phyloP scores from a whole-genome alignment of 2,329 filamentous ascomycete species.

The Alternaria metachromatica region DNA sequence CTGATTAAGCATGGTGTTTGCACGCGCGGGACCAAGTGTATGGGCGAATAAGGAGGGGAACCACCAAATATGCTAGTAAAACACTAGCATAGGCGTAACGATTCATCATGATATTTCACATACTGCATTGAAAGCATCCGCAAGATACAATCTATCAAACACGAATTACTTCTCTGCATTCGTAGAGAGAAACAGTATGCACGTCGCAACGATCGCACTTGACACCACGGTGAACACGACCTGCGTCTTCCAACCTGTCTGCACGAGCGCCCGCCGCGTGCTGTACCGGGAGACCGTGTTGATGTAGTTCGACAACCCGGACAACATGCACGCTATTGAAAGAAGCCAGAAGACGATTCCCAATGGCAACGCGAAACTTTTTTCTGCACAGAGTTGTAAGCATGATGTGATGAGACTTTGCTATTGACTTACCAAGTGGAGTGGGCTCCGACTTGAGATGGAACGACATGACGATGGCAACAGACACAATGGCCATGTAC shows the following conservation, averaged over 20 bases:
- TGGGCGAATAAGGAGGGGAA: neutral
- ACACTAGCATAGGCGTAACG: neutral
- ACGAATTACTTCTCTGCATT: conserved; percentile 39
- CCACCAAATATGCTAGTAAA: neutral
- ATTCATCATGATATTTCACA: neutral
- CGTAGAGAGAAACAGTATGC: conserved; percentile 50
- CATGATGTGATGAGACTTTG: neutral
- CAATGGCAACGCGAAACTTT: conserved; percentile 79
- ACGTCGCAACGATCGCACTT: conserved; percentile 50
- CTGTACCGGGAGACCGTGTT: conserved; percentile 83
- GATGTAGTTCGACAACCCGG: conserved; percentile 87
- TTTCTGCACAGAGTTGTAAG: conserved; percentile 60
- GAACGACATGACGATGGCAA: conserved; percentile 92
- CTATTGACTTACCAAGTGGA: conserved; percentile 20
- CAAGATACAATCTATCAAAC: neutral
- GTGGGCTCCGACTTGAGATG: conserved; percentile 77
- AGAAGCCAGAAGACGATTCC: conserved; percentile 89
- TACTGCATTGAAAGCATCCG: neutral
- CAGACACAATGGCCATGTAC: conserved; percentile 87
- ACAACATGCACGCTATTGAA: conserved; percentile 74
- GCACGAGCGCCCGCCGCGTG: conserved; percentile 79
- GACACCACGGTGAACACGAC: conserved; percentile 62
- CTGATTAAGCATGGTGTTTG: conserved; percentile 26
- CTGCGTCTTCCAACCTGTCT: conserved; percentile 93
- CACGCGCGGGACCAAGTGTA: neutral